These are phyloP conservation scores for Kwoniella sp. DNA, from an alignment of 768 basidiomycete species.

Conservation along the genomic window DNA sequence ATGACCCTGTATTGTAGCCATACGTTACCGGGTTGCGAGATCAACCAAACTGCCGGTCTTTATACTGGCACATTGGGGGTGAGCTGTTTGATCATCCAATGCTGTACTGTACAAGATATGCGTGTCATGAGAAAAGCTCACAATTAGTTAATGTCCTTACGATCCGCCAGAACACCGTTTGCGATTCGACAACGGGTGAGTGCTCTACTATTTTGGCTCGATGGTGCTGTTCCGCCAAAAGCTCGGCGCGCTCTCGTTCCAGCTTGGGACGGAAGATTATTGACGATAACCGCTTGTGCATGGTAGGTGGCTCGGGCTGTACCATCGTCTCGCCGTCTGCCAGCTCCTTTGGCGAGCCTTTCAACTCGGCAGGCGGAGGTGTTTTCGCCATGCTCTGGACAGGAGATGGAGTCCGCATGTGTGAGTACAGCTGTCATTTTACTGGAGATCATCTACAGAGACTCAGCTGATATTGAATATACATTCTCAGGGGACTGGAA, in stretches of 20 bases:
- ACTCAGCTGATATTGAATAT: not conserved
- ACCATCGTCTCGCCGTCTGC: constrained; percentile 76
- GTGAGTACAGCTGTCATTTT: constrained; percentile 35
- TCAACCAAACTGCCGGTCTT: constrained; percentile 37
- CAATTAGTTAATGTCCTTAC: not conserved
- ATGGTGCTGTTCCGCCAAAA: no score
- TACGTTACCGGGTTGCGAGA: constrained; percentile 43
- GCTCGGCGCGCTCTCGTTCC: no score
- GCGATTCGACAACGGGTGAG: constrained; percentile 38
- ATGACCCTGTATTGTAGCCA: constrained; percentile 33
- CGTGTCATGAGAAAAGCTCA: not conserved
- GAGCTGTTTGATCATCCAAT: constrained; percentile 4
- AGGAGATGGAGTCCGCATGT: constrained; percentile 62
- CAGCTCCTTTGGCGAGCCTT: constrained; percentile 79
- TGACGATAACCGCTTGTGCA: not conserved
- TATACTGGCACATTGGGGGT: constrained; percentile 44
- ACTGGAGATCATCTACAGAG: not conserved
- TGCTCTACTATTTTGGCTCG: no score
- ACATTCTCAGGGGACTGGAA: constrained; percentile 47
- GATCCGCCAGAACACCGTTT: constrained; percentile 21
- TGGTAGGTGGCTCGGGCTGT: constrained; percentile 61
- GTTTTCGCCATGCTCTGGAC: constrained; percentile 92
- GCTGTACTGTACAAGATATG: no score
- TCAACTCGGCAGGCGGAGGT: constrained; percentile 77
- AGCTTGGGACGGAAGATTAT: no score